These are phyloP conservation scores for Naganishia albida DNA, from an alignment of 1,284 basidiomycete genomes.

Conservation along the genomic window DNA sequence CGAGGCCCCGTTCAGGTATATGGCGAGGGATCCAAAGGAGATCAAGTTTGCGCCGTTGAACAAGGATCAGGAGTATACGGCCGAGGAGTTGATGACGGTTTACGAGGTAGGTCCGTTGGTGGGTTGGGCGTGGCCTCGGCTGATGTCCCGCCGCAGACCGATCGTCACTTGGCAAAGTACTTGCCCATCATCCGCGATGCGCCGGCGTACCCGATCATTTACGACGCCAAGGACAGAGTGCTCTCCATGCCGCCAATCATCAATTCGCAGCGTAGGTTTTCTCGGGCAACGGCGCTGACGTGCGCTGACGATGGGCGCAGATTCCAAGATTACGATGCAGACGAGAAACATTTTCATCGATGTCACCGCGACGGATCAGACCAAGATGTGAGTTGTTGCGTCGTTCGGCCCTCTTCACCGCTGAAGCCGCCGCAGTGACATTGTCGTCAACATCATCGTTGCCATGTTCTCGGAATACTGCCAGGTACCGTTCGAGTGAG, in stretches of 20 bases:
- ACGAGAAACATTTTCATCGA: conserved; percentile 97
- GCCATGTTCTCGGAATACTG: conserved; percentile 99
- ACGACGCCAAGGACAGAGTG: conserved; percentile 82
- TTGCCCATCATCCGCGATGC: conserved; percentile 91
- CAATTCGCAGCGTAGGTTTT: conserved; percentile 72
- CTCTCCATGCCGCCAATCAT: conserved; percentile 98
- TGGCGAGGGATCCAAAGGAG: conserved; percentile 80
- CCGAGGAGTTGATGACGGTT: conserved; percentile 80
- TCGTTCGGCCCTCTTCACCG: neutral
- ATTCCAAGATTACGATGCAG: conserved; percentile 94
- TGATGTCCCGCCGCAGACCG: conserved; percentile 62
- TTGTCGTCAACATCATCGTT: conserved; percentile 90
- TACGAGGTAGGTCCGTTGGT: conserved; percentile 71
- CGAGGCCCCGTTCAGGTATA: conserved; percentile 85
- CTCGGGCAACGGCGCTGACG: neutral
- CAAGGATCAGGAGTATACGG: conserved; percentile 72
- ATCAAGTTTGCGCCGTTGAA: conserved; percentile 89
- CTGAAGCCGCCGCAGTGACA: conserved; percentile 56
- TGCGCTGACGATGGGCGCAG: conserved; percentile 38
- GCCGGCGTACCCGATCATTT: conserved; percentile 96
- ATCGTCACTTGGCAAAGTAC: conserved; percentile 87
- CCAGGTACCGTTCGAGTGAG: conserved; percentile 83
- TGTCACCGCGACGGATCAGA: conserved; percentile 95
- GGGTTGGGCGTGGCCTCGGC: neutral
- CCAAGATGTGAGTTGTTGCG: conserved; percentile 68